Base-by-base conservation (phyloP, 225 moss, liverwort and hornwort species). In the Antitrichia curtipendula region DNA sequence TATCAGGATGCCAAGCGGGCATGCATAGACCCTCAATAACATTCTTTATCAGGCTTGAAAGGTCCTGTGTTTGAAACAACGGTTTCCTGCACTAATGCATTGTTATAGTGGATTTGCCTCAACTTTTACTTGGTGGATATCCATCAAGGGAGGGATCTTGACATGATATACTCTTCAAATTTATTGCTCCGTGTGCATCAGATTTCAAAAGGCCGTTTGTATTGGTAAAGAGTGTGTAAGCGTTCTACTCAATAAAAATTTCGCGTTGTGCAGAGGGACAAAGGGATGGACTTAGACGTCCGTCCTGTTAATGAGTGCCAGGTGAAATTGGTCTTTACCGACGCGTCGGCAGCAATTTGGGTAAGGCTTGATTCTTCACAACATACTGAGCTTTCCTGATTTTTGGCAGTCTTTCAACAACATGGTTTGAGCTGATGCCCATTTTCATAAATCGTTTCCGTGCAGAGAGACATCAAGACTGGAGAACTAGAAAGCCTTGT, bases 281-380 rank as follows among this genome's bases (percentile, higher is more conserved):
- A 69, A 82, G 91, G 87, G 47, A 69, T 92, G 88, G 92, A 81
- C 40, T 34, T 94, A 83, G 80, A 85, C 82, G 90, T 85, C 21
- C 63, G 29, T 66, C 89, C 86, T 63, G 57, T 91, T 20, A 83
- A 86, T 43, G 88, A 85, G 58, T 94, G 94, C 88, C 68, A 81
- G 68, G 87, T 91, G 90, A 87, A 85, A 79, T n/a, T 94, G 88
- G 74, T 74, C 60, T 92, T 93, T 59, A 86, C 76, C 23, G 88
- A 91, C n/a, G n/a, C 83, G 40, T 90, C 93, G 23, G 90, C 93
- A 29, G 91, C 93, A 74, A 78, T 86, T 41, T 94, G 94, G 94
- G 94, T 93, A 86, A 87, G 89, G n/a, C 38, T 9, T 60, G 23
- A 28, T 75, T 60, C 82, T 72, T 49, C 47, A 73, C 22, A 13